Conservation (phyloP, 106 monocot genomes). For the Dendrobium huoshanense region DNA sequence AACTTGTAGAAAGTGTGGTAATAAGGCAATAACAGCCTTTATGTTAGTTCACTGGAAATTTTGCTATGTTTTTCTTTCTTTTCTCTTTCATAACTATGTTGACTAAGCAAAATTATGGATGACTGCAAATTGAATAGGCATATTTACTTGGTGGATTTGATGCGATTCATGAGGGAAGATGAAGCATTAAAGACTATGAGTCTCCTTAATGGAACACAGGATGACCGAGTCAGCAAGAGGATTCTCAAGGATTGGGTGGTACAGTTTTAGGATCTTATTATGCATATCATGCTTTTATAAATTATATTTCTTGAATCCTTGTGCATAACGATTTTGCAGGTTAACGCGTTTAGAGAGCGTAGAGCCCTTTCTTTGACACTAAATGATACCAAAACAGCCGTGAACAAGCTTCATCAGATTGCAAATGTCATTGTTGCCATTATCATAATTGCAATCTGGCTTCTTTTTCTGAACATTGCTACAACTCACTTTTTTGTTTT, state of each 20-base stretch:
- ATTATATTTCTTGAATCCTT: neutral
- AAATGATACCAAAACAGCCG: constrained; percentile 90
- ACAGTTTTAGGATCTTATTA: constrained; percentile 3
- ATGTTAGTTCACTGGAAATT: neutral
- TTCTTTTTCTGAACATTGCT: constrained; percentile 68
- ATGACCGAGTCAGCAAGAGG: constrained; percentile 48
- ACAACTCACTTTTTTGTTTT: constrained; percentile 63
- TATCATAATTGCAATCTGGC: constrained; percentile 63
- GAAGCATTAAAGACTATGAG: constrained; percentile 65
- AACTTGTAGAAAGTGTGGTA: neutral
- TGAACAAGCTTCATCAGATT: constrained; percentile 84
- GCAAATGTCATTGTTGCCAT: constrained; percentile 61
- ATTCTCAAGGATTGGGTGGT: constrained; percentile 92
- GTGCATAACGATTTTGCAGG: constrained; percentile 24
- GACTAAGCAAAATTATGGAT: neutral
- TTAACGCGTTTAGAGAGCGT: constrained; percentile 79
- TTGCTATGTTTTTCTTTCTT: neutral
- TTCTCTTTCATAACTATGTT: neutral
- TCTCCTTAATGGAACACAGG: constrained; percentile 56
- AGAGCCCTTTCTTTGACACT: constrained; percentile 75
- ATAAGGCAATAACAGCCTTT: neutral
- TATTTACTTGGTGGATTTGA: constrained; percentile 57
- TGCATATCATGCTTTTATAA: constrained; percentile 3
- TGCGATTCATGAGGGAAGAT: constrained; percentile 78
- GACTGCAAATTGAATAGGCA: constrained; percentile 31